phyloP scores from a whole-genome alignment of 2,329 filamentous ascomycete species.

The Nigrograna mackinnonii region DNA sequence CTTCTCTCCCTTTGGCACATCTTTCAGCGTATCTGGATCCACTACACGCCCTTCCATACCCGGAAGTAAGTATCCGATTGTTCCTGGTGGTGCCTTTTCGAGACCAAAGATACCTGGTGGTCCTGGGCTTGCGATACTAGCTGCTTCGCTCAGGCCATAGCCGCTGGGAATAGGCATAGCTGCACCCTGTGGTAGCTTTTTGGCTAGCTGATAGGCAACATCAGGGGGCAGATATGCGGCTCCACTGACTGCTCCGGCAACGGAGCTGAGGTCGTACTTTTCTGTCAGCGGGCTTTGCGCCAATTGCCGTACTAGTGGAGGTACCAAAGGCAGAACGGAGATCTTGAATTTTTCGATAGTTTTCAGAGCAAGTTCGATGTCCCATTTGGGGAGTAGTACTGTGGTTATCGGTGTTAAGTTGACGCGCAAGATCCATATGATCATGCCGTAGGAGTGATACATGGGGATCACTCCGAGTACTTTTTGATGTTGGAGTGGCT shows the following conservation, averaged over 20 bases:
- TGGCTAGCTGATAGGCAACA: constrained; percentile 28
- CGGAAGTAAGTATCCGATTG: constrained; percentile 30
- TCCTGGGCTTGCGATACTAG: constrained; percentile 26
- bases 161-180: constrained; percentile 25
- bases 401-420: constrained; percentile 25
- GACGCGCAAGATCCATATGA: constrained; percentile 31
- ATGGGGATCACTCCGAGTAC: constrained; percentile 30
- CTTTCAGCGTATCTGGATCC: constrained; percentile 24
- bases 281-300: constrained; percentile 27
- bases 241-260: constrained; percentile 23
- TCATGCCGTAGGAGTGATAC: constrained; percentile 38
- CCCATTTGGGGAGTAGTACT: constrained; percentile 30
- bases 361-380: constrained; percentile 26
- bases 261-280: constrained; percentile 29
- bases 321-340: constrained; percentile 27
- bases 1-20: constrained; percentile 25
- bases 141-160: constrained; percentile 33
- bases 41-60: constrained; percentile 33
- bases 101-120: constrained; percentile 30
- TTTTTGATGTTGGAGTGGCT: constrained; percentile 19
- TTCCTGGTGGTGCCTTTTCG: constrained; percentile 19
- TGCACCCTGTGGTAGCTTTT: constrained; percentile 28
- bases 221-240: constrained; percentile 33
- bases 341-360: constrained; percentile 30
- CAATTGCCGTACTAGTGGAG: constrained; percentile 30